phyloP scores from a whole-genome alignment of 2,329 filamentous ascomycete genomes.

The Trichophyton verrucosum region DNA sequence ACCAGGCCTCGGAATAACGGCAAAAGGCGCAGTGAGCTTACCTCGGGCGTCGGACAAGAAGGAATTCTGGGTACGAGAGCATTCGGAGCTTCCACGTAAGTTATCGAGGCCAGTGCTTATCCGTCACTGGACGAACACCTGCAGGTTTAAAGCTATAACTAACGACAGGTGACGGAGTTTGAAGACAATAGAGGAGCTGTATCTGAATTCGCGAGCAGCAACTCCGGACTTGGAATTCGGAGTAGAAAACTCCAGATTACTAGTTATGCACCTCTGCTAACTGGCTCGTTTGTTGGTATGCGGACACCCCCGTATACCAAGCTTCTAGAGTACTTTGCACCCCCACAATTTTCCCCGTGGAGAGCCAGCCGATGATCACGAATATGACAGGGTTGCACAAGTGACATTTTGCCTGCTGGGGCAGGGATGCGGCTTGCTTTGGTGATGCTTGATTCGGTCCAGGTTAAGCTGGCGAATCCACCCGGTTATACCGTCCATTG shows the following conservation, averaged over 20 bases:
- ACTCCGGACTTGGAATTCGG: neutral
- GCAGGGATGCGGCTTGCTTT: neutral
- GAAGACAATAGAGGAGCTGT: no score
- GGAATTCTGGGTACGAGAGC: neutral
- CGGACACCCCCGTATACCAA: neutral
- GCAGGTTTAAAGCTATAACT: no score
- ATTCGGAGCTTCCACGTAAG: neutral
- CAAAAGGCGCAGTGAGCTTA: neutral
- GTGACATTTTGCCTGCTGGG: neutral
- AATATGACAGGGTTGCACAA: neutral
- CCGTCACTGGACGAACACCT: neutral
- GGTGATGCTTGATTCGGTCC: neutral
- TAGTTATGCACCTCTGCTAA: neutral
- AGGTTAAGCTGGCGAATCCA: neutral
- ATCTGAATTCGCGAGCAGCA: neutral
- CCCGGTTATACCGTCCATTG: constrained; percentile 1
- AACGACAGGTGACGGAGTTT: no score
- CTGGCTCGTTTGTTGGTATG: no score
- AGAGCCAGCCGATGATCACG: neutral
- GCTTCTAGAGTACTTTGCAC: neutral
- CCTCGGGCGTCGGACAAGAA: neutral
- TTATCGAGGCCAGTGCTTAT: neutral
- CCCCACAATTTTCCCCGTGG: neutral
- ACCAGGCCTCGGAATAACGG: neutral
- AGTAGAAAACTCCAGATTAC: neutral